These are phyloP conservation scores for Pythium folliculosum DNA, from an alignment of 352 stramenopile genomes.

Conservation along the genomic window DNA sequence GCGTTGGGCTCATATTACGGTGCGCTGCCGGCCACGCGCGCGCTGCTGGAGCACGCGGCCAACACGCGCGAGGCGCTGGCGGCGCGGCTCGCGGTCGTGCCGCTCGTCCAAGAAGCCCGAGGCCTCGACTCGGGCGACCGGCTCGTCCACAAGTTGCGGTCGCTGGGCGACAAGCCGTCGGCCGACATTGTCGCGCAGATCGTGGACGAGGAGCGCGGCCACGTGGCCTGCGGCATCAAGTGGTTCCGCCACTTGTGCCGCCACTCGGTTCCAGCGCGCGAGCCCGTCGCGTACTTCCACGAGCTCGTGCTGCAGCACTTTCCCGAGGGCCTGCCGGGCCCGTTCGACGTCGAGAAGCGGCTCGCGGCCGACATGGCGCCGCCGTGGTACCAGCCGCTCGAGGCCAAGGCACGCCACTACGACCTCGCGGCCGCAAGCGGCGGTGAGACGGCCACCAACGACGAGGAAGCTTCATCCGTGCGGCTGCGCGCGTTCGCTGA, in stretches of 20 bases:
- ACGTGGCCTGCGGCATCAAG: constrained; percentile 77
- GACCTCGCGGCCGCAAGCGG: constrained; percentile 8
- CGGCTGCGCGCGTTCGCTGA: constrained; percentile 49
- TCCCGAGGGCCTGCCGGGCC: constrained; percentile 71
- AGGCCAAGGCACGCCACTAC: constrained; percentile 42
- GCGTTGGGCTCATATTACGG: constrained; percentile 71
- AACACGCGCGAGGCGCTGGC: constrained; percentile 73
- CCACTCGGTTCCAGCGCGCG: constrained; percentile 36
- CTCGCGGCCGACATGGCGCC: constrained; percentile 69
- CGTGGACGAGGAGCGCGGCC: constrained; percentile 75
- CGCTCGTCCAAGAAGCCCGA: constrained; percentile 79
- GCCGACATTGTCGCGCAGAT: constrained; percentile 74
- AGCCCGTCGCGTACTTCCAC: constrained; percentile 77
- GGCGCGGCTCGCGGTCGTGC: constrained; percentile 74
- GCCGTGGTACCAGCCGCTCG: constrained; percentile 74
- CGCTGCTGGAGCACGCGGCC: constrained; percentile 68
- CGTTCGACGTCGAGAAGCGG: constrained; percentile 73
- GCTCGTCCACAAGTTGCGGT: constrained; percentile 74
- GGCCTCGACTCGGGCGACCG: constrained; percentile 76
- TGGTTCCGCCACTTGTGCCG: constrained; percentile 69
- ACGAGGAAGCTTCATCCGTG: constrained; percentile 20
- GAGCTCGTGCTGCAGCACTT: constrained; percentile 79
- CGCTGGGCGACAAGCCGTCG: constrained; percentile 65
- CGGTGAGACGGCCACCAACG: background rate
- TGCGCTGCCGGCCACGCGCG: constrained; percentile 58